Evolutionary conservation across 1,284 basidiomycete species (phyloP).

Genomic region (Abortiporus biennis): DNA sequence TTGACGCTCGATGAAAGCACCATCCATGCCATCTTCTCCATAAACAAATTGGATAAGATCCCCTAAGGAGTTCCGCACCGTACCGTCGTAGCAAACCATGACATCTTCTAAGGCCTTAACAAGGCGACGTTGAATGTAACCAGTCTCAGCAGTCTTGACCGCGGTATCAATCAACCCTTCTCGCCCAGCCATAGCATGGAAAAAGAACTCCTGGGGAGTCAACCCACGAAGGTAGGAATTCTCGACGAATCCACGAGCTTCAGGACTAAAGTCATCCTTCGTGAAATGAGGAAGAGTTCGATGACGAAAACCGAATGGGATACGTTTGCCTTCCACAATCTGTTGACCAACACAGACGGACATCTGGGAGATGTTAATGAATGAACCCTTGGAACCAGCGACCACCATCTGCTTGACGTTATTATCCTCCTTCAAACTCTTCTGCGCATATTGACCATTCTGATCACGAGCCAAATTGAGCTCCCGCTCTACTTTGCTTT

Average conservation of each 20-base stretch:
- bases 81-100: slow-evolving; percentile 97
- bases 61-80: slow-evolving; percentile 93
- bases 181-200: slow-evolving; percentile 99
- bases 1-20: slow-evolving; percentile 95
- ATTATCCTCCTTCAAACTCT: slow-evolving; percentile 96
- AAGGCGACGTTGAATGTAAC: slow-evolving; percentile 96
- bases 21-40: slow-evolving; percentile 99
- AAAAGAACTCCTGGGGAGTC: slow-evolving; percentile 99
- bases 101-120: slow-evolving; percentile 99
- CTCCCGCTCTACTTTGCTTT: slow-evolving; percentile 86
- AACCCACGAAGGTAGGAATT: slow-evolving; percentile 98
- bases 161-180: slow-evolving; percentile 99
- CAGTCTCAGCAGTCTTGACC: slow-evolving; percentile 99
- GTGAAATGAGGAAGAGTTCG: slow-evolving; percentile 96
- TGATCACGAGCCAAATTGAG: slow-evolving; percentile 95
- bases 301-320: slow-evolving; percentile 97
- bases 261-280: slow-evolving; percentile 98
- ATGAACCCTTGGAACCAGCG: slow-evolving; percentile 96
- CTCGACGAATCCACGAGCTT: slow-evolving; percentile 98
- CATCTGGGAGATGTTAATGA: slow-evolving; percentile 99
- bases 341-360: slow-evolving; percentile 99
- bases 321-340: slow-evolving; percentile 96
- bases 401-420: slow-evolving; percentile 99
- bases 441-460: slow-evolving; percentile 93
- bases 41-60: slow-evolving; percentile 97